Evolutionary conservation across 208 protist species (phyloP).

Genomic region (Crithidia brevicula): DNA sequence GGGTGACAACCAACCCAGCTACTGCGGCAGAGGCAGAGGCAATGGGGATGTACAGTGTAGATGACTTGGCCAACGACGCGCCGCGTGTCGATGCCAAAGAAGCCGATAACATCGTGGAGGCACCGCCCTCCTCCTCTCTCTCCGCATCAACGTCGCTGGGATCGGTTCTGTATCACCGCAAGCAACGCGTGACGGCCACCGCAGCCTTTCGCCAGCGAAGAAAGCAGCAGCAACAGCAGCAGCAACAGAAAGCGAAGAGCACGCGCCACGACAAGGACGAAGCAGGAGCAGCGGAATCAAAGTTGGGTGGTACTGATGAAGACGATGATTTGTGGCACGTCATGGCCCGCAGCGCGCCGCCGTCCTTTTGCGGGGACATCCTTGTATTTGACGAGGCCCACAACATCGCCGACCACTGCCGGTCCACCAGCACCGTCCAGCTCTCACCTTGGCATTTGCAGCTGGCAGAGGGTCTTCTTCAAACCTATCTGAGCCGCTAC

Average conservation of each 20-base stretch:
- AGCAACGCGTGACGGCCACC: slow-evolving; percentile 23
- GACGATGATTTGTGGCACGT: slow-evolving; percentile 24
- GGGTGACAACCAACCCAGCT: slow-evolving; percentile 57
- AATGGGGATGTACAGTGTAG: background rate
- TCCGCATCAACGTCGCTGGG: slow-evolving; percentile 13
- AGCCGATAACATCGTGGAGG: background rate
- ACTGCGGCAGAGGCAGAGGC: slow-evolving; percentile 40
- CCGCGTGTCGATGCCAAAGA: background rate
- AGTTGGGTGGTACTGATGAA: too few relatives aligned
- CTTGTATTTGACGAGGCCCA: slow-evolving; percentile 97
- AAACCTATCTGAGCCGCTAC: slow-evolving; percentile 77
- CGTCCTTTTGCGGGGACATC: slow-evolving; percentile 78
- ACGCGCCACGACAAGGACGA: background rate
- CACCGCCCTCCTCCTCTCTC: background rate
- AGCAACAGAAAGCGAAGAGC: slow-evolving; percentile 16
- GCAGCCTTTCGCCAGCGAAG: slow-evolving; percentile 5
- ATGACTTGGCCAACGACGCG: background rate
- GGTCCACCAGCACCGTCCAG: slow-evolving; percentile 64
- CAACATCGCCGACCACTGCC: slow-evolving; percentile 95
- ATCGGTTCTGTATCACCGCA: slow-evolving; percentile 33
- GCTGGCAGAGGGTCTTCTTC: slow-evolving; percentile 46
- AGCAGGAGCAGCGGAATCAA: background rate
- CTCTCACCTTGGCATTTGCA: slow-evolving; percentile 51
- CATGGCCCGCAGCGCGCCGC: slow-evolving; percentile 30
- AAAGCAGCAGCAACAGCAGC: slow-evolving; percentile 12